Evolutionary conservation across 805 yeast genomes (phyloP), one percentile per base, ranked within the genome.

Genomic region (Candida ortonii): DNA sequence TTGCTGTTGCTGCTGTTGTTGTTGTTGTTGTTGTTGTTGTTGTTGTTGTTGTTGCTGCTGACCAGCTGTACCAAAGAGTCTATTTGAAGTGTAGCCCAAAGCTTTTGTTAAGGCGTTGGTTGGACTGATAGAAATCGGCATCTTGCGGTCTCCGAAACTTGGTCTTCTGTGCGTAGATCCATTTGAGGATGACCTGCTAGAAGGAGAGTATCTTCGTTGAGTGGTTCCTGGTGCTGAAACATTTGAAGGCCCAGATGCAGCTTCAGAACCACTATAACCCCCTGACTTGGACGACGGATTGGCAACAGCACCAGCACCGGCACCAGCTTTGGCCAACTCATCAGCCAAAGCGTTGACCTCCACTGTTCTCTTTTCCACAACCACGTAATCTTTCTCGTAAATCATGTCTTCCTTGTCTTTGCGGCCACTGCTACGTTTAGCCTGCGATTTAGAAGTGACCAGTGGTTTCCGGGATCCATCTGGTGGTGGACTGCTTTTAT

Each of bases 311-410:
- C 66, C 68, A 1, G 74, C 79, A 20, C 71, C 68, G 5, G 71
- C 30, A 1, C 62, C 57, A 0, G 55, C 56, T 21, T 79, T 80
- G 3, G 80, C 80, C 33, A 90, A 64, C 56, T 89, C 96, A 59
- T 90, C 97, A 3, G 98, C 98, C 38, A 93, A 68, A 2, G 95
- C 90, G 64, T 90, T 90, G 7, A 90, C 95, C 55, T 93, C 97
- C 3, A 90, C 97, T 0, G 93, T 86, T 31, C 95, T 74, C 57
- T 90, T 93, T 57, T 90, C 97, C 18, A 90, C 89, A 24, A 90
- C 95, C 21, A 90, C 97, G 50, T 90, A 90, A 52, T 88, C 97
- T 46, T 77, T 80, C 49, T 87, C 96, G 37, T 79, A 63, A 16
- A 72, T 68, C 15, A 71, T 52, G 34, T 78, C 84, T 15, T 46